Evolutionary conservation across 2,329 filamentous ascomycete genomes (phyloP), one percentile per base, ranked within the genome.

Genomic region (Botrytis aclada): DNA sequence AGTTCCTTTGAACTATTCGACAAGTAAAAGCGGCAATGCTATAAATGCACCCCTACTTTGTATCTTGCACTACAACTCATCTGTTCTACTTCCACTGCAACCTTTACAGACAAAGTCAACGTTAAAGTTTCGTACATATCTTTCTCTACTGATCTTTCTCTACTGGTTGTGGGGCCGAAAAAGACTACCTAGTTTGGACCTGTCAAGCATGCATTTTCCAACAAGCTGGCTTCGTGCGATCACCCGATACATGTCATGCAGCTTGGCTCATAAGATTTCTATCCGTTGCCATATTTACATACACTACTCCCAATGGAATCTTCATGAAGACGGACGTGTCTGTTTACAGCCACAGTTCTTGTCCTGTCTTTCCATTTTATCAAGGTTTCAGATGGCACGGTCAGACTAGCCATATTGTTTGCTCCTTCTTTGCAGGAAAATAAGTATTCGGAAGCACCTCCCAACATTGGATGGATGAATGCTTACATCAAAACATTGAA

Each of bases 191-290:
- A 67, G 25, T 47, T 54, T 54, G 10, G n/a, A 22, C 39, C 34
- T 67, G 39, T 54, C 64, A 54, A n/a, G 39, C 10, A 25, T 56
- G 34, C 34, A 56, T 67, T 47, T 56, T 41, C 47, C 25, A 47
- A 67, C 20, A 56, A 67, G 64, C 34, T 67, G 64, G 47, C 47
- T 65, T 56, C 41, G 64, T 67, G 64, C 64, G 25, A 67, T 67
- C 64, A 67, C 64, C 47, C 47, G 64, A 56, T 54, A 56, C 25
- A 41, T 67, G 20, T 8, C 32, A 56, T 67, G 64, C 64, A 56
- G 47, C 64, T 56, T 56, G 64, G 47, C 47, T 41, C 20, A 41
- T 41, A 14, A 7, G 45, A 16, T 67, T 54, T 67, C 45, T 39
- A n/a, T 41, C 34, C 18, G 66, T n/a, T 51, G 34, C 64, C 64